Evolutionary conservation across 805 yeast genomes (phyloP), one percentile per base, ranked within the genome.

Genomic region (Maudiozyma barnettii): DNA sequence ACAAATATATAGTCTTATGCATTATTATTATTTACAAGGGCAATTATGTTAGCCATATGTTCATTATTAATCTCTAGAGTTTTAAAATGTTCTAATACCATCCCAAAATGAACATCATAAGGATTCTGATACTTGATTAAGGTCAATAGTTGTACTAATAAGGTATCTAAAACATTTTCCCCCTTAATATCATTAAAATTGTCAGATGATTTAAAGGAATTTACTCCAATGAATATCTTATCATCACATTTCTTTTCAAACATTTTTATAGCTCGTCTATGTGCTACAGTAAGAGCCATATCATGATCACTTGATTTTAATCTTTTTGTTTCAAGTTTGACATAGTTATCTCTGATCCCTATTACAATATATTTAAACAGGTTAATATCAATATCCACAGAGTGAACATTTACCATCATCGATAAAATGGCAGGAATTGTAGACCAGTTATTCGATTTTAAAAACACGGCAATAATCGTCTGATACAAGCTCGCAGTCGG

Each of bases 391-490:
- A 58, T 33, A 8, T 49, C 41, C 4, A 60, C 18, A 2, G 56
- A 56, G 43, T 52, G 56, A 3, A 49, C 22, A 23, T 54, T 44
- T 14, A 41, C 23, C 53, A 60, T 53, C 18, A 49, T 35, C 12
- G 46, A 43, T 14, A 63, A 41, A 1, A 60, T 31, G 7, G 56
- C 57, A 1, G 61, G 60, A 4, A 63, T 30, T 3, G 50, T 52
- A 9, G 48, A 40, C 64, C 64, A 63, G 39, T 60, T 59, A 33
- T 55, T 53, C 3, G 50, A 39, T 33, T 50, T 49, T 19, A 59
- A 51, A 21, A 61, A 51, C 1, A 59, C 51, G 8, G 48, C 44
- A 9, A 59, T 39, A 18, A 61, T 55, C 13, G 49, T 35, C 21
- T 52, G 45, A 35, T 49, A 54, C 42, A 60, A 45, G 2, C 39